Evolutionary conservation across 352 stramenopile species (phyloP).

Genomic region (Phytopythium boreale): DNA sequence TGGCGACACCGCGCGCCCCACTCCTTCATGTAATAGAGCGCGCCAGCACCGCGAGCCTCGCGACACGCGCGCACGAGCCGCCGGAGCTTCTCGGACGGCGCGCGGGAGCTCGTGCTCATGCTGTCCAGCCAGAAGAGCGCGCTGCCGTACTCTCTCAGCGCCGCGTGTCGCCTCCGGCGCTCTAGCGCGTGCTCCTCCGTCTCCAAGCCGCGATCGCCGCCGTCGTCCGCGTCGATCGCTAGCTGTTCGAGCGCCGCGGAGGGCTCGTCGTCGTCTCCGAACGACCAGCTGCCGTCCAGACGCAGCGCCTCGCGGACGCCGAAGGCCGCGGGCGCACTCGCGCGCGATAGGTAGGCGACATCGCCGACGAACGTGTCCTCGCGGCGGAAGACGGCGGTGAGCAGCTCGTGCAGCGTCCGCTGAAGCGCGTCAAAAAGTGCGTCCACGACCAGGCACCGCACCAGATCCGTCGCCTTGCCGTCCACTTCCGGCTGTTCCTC

Average conservation of each 20-base stretch:
- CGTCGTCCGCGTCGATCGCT: neutral
- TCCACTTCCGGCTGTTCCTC: neutral
- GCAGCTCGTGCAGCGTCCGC: conserved; percentile 52
- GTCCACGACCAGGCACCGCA: conserved; percentile 46
- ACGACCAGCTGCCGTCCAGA: conserved; percentile 35
- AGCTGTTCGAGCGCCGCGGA: neutral
- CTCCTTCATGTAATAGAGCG: conserved; percentile 29
- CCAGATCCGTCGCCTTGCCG: conserved; percentile 4
- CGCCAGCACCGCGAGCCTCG: conserved; percentile 38
- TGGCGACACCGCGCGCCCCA: conserved; percentile 8
- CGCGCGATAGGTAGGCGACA: conserved; percentile 23
- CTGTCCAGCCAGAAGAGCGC: conserved; percentile 45
- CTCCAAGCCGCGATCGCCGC: conserved; percentile 7
- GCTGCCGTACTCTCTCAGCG: conserved; percentile 29
- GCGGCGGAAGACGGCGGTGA: conserved; percentile 40
- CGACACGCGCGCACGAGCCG: conserved; percentile 40
- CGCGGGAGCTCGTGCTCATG: conserved; percentile 36
- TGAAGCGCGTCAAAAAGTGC: conserved; percentile 66
- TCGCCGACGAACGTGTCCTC: conserved; percentile 45
- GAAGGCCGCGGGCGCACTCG: conserved; percentile 30
- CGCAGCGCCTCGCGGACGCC: conserved; percentile 42
- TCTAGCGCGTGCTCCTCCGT: neutral
- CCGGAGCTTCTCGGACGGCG: conserved; percentile 50
- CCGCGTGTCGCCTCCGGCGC: neutral
- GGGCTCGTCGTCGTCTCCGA: neutral